These are phyloP conservation scores for Harringtonia aguacate DNA, from an alignment of 2,329 filamentous ascomycete species.

Conservation along the genomic window DNA sequence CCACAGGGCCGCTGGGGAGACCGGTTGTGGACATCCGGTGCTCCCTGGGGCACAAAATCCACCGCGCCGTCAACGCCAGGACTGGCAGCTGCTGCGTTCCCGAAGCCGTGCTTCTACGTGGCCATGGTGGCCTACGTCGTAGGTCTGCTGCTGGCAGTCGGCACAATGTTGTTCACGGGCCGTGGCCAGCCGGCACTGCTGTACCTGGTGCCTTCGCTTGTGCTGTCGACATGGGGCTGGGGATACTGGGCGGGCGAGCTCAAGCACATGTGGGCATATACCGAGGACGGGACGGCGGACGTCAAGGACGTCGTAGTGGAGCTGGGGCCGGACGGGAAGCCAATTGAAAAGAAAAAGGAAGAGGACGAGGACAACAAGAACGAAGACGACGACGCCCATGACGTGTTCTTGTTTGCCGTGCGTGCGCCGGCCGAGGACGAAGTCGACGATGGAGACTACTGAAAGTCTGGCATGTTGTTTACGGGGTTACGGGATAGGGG, in stretches of 20 bases:
- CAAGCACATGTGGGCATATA: conserved; percentile 68
- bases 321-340: conserved; percentile 36
- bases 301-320: conserved; percentile 44
- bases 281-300: conserved; percentile 56
- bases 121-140: conserved; percentile 64
- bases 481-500: too few species aligned
- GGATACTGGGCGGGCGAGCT: conserved; percentile 60
- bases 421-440: conserved; percentile 9
- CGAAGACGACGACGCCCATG: conserved; percentile 3
- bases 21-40: conserved; percentile 57
- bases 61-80: conserved; percentile 19
- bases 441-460: conserved; percentile 4
- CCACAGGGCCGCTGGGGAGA: conserved; percentile 74
- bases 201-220: conserved; percentile 81
- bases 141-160: conserved; percentile 67
- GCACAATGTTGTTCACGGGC: conserved; percentile 65
- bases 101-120: conserved; percentile 78
- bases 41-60: not conserved
- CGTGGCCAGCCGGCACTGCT: conserved; percentile 84
- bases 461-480: too few species aligned
- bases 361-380: conserved; percentile 6
- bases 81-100: conserved; percentile 44
- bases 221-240: conserved; percentile 65
- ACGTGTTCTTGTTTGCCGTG: conserved; percentile 17
- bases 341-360: conserved; percentile 25